Conservation (phyloP, 495 filamentous ascomycete genomes). For the Penicillium subrubescens region DNA sequence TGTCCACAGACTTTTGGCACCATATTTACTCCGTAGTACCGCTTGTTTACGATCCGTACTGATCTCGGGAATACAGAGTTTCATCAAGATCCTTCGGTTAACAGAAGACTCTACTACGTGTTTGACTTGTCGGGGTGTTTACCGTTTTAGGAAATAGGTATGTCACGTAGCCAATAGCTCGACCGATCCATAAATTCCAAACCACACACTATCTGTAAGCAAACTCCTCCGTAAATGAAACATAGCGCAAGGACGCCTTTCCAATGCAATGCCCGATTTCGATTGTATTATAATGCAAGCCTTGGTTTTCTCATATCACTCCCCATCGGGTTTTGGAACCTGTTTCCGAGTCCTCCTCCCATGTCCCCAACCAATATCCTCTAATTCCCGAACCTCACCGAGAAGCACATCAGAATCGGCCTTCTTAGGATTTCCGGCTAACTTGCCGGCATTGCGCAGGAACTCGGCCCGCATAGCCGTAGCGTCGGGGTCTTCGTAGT, state of each 20-base stretch:
- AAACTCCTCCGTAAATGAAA: constrained; percentile 8
- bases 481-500: constrained; percentile 56
- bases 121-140: too few species aligned
- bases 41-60: too few species aligned
- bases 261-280: constrained; percentile 23
- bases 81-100: too few species aligned
- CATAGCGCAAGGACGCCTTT: constrained; percentile 20
- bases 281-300: constrained; percentile 2
- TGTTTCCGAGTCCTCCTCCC: constrained; percentile 45
- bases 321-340: constrained; percentile 28
- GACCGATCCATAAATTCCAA: background rate
- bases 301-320: constrained; percentile 11
- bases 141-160: too few species aligned
- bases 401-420: constrained; percentile 24
- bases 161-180: background rate
- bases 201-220: background rate
- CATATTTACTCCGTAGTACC: too few species aligned
- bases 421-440: constrained; percentile 30
- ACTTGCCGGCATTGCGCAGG: constrained; percentile 44
- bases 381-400: constrained; percentile 38
- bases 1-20: too few species aligned
- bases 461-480: constrained; percentile 52
- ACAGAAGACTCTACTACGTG: too few species aligned
- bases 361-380: constrained; percentile 40
- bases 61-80: too few species aligned